Base-by-base conservation (phyloP, 2,329 filamentous ascomycete species). In the Lasiodiplodia sp. region DNA sequence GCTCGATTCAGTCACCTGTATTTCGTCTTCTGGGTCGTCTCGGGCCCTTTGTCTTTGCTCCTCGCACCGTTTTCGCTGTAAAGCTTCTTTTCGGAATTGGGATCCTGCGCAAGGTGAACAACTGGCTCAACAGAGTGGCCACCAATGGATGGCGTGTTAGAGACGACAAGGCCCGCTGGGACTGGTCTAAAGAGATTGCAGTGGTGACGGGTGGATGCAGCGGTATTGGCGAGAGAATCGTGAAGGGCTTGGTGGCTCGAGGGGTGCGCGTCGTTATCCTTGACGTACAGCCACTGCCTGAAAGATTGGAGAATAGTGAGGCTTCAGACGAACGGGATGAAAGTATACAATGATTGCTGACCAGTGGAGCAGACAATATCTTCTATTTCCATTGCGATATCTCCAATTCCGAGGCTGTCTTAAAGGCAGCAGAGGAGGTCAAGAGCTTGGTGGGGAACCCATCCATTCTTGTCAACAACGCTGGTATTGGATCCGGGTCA, bases 121-220 rank as follows among this genome's bases (percentile, higher is more conserved):
- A 70, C 21, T 69, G 71, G 37, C 70, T 79, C 6, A 80, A 78
- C 40, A 69, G 71, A 10, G 63, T 77, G 8, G 78, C 78, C n/a
- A 71, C 79, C 28, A 79, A 84, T 75, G 77, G 79, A 55, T 83
- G 79, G 74, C 76, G 78, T 12, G 58, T 79, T 11, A 73, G 71
- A 58, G 76, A 76, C 7, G 78, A 77, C 69, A 73, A 76, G 58
- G 72, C 72, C 10, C 31, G 49, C n/a, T 79, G 78, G 78, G 72
- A 73, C 3, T 79, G 74, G 75, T 72, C 70, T 4, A 52, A 71
- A 8, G 79, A 80, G 63, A 69, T 80, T 12, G 78, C 76, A 2
- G 77, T 80, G 31, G 72, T 80, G 1, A 80, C 78, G 2, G 79
- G 79, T 14, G 79, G 79, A 2, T 78, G 77, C 66, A 75, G 74